Conservation (phyloP, 2,329 filamentous ascomycete species). For the Stemphylium lycopersici region DNA sequence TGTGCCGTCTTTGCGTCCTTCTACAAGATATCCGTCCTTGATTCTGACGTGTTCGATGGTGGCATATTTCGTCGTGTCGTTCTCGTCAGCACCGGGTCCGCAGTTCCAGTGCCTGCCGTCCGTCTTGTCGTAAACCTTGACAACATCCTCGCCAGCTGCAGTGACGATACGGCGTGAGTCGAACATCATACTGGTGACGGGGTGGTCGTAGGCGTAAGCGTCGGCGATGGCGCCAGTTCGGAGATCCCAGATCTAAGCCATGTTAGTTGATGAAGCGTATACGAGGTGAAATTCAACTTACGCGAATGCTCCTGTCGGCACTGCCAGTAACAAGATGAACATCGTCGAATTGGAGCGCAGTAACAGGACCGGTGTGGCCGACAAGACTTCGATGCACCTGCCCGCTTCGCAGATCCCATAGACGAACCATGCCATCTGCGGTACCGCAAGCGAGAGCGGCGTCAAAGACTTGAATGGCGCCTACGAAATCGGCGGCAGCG, state of each 20-base stretch:
- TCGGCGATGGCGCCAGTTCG: conserved; percentile 94
- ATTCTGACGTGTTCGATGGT: conserved; percentile 83
- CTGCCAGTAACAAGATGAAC: conserved; percentile 93
- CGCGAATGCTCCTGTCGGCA: conserved; percentile 88
- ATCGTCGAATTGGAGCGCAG: conserved; percentile 94
- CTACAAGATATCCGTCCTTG: conserved; percentile 91
- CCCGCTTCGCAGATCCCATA: conserved; percentile 96
- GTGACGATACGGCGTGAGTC: conserved; percentile 87
- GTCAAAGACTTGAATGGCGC: conserved; percentile 93
- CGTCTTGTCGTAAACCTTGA: conserved; percentile 97
- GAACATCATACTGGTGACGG: conserved; percentile 97
- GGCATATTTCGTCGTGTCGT: conserved; percentile 62
- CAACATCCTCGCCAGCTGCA: conserved; percentile 88
- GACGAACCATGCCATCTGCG: conserved; percentile 92
- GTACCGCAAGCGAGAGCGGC: conserved; percentile 94
- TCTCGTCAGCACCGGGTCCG: conserved; percentile 76
- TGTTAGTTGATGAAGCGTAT: not conserved
- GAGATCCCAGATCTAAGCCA: conserved; percentile 92
- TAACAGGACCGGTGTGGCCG: conserved; percentile 93
- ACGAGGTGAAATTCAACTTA: conserved; percentile 60
- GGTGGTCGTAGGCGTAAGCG: conserved; percentile 91
- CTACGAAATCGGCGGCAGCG: conserved; percentile 85
- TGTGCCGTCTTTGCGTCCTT: conserved; percentile 84
- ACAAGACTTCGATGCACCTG: conserved; percentile 97
- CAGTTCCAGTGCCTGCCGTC: conserved; percentile 97